Base-by-base conservation (phyloP, 2,329 filamentous ascomycete species). In the Ascochyta lentis region DNA sequence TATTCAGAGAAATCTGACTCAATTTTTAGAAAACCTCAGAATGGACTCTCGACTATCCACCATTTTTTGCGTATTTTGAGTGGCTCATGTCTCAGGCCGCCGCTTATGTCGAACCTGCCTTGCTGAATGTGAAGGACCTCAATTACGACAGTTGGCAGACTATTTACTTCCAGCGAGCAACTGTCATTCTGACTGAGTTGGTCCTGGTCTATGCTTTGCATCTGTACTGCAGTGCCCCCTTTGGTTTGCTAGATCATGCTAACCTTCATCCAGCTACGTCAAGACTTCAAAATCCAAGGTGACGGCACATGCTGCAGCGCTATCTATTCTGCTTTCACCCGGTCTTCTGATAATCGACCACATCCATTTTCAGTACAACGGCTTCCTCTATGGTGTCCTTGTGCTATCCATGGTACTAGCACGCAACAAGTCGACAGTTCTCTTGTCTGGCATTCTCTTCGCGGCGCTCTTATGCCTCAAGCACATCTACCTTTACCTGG, bases 21-120 rank as follows among this genome's bases (percentile, higher is more conserved):
- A 10, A 9, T 22, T 24, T 26, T 1, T 47, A 88, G 82, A 89
- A 93, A 79, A 96, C 93, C 2, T 99, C 95, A 56, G 92, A 98
- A 91, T 99, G 95, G 95, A 99, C 95, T 0, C 88, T 99, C 71
- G 95, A 99, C 79, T 99, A 99, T 74, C 95, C 95, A 29, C 95
- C 95, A 7, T 97, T 98, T 79, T 99, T 99, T 73, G 95, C 95
- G 65, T 93, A 90, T 74, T 97, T 98, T 78, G 95, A 99, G 82
- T 98, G 92, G 92, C 74, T 87, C 40, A 83, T 99, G 68, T 95
- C 94, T 42, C 90, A 95, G 68, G 81, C 87, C 54, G 95, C 93
- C 24, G 85, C 82, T 62, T 85, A 90, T 72, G 83, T 86, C 60
- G 93, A 99, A 72, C 86, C 90, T 23, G 85, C 83, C 55, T 95